Conservation (phyloP, 2,329 filamentous ascomycete genomes). For the Capronia epimyces region DNA sequence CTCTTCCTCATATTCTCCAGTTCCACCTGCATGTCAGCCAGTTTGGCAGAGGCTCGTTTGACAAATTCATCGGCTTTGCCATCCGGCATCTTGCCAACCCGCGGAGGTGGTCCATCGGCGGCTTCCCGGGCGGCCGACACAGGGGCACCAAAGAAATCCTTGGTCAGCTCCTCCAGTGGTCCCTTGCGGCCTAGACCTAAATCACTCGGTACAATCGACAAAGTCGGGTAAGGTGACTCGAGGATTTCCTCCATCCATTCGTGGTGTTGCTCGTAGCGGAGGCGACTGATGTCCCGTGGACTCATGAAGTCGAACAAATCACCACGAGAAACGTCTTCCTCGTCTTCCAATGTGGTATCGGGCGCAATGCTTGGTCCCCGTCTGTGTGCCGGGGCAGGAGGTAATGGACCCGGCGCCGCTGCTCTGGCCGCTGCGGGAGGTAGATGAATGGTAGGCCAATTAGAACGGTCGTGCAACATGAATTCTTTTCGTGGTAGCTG, state of each 20-base stretch:
- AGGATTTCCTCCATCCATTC: conserved; percentile 99
- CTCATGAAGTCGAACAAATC: conserved; percentile 88
- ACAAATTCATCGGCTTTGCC: conserved; percentile 81
- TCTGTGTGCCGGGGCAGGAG: conserved; percentile 30
- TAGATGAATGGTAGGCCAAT: conserved; percentile 80
- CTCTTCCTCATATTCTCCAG: conserved; percentile 77
- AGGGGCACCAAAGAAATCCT: conserved; percentile 71
- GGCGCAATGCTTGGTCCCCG: conserved; percentile 42
- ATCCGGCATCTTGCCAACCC: conserved; percentile 60
- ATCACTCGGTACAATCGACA: conserved; percentile 79
- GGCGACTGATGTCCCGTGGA: conserved; percentile 79
- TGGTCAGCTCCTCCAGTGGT: conserved; percentile 72
- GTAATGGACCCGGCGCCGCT: conserved; percentile 18
- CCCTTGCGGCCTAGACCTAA: conserved; percentile 80
- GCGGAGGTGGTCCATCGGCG: conserved; percentile 32
- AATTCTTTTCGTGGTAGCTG: conserved; percentile 87
- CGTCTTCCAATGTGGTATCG: conserved; percentile 65
- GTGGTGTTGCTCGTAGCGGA: conserved; percentile 88
- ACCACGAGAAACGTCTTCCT: conserved; percentile 79
- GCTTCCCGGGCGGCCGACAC: conserved; percentile 31
- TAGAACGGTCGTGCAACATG: conserved; percentile 81
- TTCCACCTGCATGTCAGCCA: conserved; percentile 69
- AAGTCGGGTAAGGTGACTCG: conserved; percentile 79
- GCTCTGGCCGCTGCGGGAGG: conserved; percentile 39
- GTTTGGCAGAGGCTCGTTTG: conserved; percentile 66